Evolutionary conservation across 2,329 filamentous ascomycete genomes (phyloP).

Genomic region (Cryoendolithus antarcticus): DNA sequence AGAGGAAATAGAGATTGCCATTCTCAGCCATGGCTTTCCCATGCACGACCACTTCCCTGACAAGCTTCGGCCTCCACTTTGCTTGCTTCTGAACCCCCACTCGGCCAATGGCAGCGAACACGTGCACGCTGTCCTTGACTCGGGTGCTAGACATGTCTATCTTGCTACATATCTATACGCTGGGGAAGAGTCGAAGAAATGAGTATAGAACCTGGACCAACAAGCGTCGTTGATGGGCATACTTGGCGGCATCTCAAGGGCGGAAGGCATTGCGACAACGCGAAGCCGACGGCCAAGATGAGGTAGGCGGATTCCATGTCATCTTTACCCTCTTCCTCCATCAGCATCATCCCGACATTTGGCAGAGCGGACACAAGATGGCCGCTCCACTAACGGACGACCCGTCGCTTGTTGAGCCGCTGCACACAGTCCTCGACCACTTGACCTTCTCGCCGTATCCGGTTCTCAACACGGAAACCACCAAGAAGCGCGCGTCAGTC

Average conservation of each 20-base stretch:
- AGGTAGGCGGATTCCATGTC: too few relatives aligned
- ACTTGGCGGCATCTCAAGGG: background rate
- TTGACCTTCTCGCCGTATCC: constrained; percentile 37
- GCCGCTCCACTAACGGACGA: background rate
- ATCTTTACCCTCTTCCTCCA: too few relatives aligned
- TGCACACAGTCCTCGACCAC: constrained; percentile 30
- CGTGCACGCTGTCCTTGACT: too few relatives aligned
- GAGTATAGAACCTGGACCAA: background rate
- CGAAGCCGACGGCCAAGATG: too few relatives aligned
- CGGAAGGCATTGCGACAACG: too few relatives aligned
- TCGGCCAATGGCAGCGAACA: too few relatives aligned
- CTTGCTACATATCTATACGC: background rate
- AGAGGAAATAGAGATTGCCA: background rate
- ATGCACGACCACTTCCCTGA: too few relatives aligned
- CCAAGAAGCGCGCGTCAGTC: constrained; percentile 52
- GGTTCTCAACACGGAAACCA: constrained; percentile 34
- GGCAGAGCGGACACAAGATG: too few relatives aligned
- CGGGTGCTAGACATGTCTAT: too few relatives aligned
- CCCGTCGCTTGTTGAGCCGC: constrained; percentile 24
- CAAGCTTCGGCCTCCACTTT: background rate
- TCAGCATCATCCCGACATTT: too few relatives aligned
- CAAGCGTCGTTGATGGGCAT: background rate
- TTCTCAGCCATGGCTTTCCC: too few relatives aligned
- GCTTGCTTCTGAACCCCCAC: too few relatives aligned
- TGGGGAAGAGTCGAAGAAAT: background rate